Percentiles rank a stretch among this genome's conserved stretches.
These are phyloP conservation scores for Fusarium napiforme DNA, from an alignment of 2,329 filamentous ascomycete species.

Conservation along the genomic window DNA sequence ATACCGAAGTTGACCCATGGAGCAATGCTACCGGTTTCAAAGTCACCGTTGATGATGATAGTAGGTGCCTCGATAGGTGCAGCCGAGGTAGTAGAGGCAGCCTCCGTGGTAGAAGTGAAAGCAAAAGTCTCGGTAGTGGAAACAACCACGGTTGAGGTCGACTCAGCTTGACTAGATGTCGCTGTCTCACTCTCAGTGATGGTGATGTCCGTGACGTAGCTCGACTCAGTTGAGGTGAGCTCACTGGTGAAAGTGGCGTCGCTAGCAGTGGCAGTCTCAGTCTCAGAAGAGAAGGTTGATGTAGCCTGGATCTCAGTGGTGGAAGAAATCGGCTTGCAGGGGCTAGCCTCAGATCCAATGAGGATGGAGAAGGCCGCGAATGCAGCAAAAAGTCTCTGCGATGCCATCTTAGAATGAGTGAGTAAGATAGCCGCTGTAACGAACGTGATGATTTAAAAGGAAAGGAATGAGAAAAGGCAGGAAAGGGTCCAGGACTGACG, in stretches of 20 bases:
- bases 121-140: neutral
- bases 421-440: neutral
- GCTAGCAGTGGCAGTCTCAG: neutral
- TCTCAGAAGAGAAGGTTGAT: neutral
- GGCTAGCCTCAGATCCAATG: neutral
- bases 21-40: neutral
- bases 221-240: neutral
- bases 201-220: neutral
- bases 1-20: neutral
- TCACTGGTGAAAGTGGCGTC: neutral
- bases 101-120: neutral
- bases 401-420: neutral
- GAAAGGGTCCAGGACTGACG: neutral
- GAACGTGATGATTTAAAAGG: neutral
- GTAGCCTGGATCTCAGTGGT: neutral
- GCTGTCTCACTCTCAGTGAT: neutral
- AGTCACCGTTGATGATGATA: neutral
- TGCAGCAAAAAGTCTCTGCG: neutral
- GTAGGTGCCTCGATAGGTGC: neutral
- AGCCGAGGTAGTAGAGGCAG: neutral
- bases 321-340: neutral
- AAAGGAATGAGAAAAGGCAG: neutral
- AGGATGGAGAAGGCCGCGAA: neutral
- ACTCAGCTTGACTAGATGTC: neutral
- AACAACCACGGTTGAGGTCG: neutral